Percentiles rank a stretch among this genome's conserved stretches.
Conservation (phyloP, 306 rosid genomes). For the Inga oerstediana region DNA sequence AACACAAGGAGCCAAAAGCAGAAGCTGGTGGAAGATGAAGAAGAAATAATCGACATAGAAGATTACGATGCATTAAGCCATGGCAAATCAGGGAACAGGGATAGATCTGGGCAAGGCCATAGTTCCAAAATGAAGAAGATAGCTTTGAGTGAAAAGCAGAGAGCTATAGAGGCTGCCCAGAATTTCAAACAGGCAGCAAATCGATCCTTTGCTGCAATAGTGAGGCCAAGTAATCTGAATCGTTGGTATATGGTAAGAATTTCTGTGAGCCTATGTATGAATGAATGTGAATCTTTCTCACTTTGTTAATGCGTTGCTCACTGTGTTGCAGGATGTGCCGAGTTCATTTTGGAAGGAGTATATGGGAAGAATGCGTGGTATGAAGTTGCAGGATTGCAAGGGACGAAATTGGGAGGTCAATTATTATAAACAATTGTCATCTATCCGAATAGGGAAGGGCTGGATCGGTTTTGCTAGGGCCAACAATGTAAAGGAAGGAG, state of each 20-base stretch:
- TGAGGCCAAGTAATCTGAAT: too few species aligned
- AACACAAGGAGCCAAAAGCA: too few species aligned
- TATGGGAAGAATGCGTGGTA: background rate
- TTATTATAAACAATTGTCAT: background rate
- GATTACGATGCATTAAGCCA: background rate
- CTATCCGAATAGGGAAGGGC: background rate
- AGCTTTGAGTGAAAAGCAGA: background rate
- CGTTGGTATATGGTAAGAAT: too few species aligned
- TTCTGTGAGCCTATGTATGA: too few species aligned
- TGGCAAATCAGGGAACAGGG: background rate
- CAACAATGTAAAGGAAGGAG: constrained; percentile 5
- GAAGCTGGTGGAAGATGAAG: background rate
- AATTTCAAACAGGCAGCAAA: too few species aligned
- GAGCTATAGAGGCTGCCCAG: too few species aligned
- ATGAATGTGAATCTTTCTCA: background rate
- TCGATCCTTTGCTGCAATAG: too few species aligned
- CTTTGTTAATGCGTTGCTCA: too few species aligned
- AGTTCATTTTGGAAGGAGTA: too few species aligned
- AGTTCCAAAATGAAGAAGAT: background rate
- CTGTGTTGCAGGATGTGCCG: background rate
- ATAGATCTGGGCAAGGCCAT: too few species aligned
- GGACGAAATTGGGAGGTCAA: background rate
- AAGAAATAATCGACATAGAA: background rate
- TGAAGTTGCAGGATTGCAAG: background rate
- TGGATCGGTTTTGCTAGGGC: background rate